These are phyloP conservation scores for Panaeolus papilionaceus DNA, from an alignment of 768 basidiomycete genomes.

Conservation along the genomic window DNA sequence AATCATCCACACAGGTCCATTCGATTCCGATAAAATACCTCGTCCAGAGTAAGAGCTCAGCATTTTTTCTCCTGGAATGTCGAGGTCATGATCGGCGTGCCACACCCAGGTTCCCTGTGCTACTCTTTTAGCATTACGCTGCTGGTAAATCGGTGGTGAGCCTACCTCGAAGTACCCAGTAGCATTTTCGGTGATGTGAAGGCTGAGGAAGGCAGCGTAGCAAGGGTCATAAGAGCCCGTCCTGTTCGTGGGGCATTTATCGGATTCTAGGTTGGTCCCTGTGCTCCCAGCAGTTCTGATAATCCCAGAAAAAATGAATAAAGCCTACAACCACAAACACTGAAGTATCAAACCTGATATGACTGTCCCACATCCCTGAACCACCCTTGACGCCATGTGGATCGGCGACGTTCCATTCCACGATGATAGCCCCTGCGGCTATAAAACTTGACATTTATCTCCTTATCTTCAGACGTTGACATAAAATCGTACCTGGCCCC, in stretches of 20 bases:
- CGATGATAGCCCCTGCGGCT: slow-evolving; percentile 63
- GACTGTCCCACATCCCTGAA: slow-evolving; percentile 60
- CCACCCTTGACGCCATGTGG: slow-evolving; percentile 51
- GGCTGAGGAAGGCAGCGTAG: slow-evolving; percentile 67
- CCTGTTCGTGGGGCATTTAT: slow-evolving; percentile 50
- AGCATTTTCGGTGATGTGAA: slow-evolving; percentile 62
- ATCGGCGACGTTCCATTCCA: slow-evolving; percentile 67
- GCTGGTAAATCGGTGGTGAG: not conserved
- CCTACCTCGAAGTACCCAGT: slow-evolving; percentile 67
- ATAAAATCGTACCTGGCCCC: slow-evolving; percentile 45
- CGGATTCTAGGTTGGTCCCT: slow-evolving; percentile 57
- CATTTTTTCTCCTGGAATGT: slow-evolving; percentile 52
- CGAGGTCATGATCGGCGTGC: slow-evolving; percentile 83
- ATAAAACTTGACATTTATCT: not conserved
- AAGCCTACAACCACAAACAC: not conserved
- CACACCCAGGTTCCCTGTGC: slow-evolving; percentile 79
- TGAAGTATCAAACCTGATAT: slow-evolving; percentile 35
- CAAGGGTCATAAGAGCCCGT: slow-evolving; percentile 51
- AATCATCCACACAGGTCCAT: slow-evolving; percentile 83
- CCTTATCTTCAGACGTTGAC: too few species aligned
- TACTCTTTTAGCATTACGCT: not conserved
- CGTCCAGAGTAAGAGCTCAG: slow-evolving; percentile 70
- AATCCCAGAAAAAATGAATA: slow-evolving; percentile 6
- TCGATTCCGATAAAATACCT: slow-evolving; percentile 76
- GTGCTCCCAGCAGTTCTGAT: slow-evolving; percentile 38